phyloP scores from a whole-genome alignment of 345 rosid genomes.

The Microthlaspi erraticum region DNA sequence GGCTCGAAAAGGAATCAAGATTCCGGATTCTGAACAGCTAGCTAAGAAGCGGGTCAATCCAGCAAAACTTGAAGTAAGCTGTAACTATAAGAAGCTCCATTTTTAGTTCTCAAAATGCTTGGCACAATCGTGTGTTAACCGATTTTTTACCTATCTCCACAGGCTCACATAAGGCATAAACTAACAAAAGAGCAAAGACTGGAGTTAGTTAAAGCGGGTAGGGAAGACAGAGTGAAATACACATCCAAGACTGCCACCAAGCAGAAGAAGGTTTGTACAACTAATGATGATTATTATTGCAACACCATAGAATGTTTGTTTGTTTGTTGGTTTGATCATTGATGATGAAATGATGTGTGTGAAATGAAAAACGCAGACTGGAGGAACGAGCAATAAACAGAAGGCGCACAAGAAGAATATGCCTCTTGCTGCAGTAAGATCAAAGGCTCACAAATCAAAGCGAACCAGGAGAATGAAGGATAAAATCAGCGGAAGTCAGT shows the following conservation, averaged over 20 bases:
- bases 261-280: constrained; percentile 71
- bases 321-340: not conserved
- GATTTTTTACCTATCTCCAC: not conserved
- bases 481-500: constrained; percentile 62
- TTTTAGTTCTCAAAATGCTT: constrained; percentile 16
- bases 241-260: constrained; percentile 72
- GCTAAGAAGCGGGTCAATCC: constrained; percentile 86
- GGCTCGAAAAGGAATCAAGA: constrained; percentile 79
- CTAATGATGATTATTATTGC: not conserved
- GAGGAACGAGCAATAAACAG: constrained; percentile 82
- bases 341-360: not conserved
- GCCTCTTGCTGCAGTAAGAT: constrained; percentile 83
- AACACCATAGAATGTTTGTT: not conserved
- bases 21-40: constrained; percentile 76
- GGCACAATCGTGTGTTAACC: constrained; percentile 3
- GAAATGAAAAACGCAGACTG: constrained; percentile 56
- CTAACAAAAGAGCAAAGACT: constrained; percentile 82
- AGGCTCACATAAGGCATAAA: constrained; percentile 87
- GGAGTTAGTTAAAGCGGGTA: constrained; percentile 80
- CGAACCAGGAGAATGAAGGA: constrained; percentile 57
- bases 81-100: constrained; percentile 5
- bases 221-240: constrained; percentile 83
- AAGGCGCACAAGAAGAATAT: constrained; percentile 85
- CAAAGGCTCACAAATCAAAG: constrained; percentile 59
- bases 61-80: constrained; percentile 81